These are phyloP conservation scores for Blastomyces percursus DNA, from an alignment of 2,329 filamentous ascomycete species.

Conservation along the genomic window DNA sequence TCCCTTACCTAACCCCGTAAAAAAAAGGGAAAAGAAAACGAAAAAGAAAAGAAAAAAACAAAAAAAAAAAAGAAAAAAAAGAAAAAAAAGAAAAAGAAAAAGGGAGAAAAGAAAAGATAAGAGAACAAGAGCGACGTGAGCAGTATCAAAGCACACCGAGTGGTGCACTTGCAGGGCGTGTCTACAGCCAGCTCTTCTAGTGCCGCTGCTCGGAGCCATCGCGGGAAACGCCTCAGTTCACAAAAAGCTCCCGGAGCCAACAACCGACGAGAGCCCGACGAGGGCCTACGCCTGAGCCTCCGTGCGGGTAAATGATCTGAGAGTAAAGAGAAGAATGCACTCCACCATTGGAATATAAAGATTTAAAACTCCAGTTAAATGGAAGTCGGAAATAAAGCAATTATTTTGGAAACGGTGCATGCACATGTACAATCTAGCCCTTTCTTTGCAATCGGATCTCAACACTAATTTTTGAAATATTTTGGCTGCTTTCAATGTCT, in stretches of 20 bases:
- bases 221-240: too few species aligned
- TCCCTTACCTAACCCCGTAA: too few species aligned
- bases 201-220: too few species aligned
- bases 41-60: too few species aligned
- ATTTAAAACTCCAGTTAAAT: neutral
- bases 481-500: neutral
- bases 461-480: neutral
- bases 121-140: neutral
- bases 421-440: neutral
- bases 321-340: neutral
- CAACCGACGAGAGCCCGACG: neutral
- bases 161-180: neutral
- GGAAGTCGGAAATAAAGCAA: neutral
- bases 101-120: neutral
- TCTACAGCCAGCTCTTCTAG: too few species aligned
- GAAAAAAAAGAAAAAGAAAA: neutral
- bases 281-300: too few species aligned
- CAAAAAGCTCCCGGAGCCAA: neutral
- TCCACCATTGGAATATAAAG: neutral
- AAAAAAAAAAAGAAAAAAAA: neutral
- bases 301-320: neutral
- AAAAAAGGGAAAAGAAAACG: too few species aligned
- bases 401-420: neutral
- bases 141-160: neutral
- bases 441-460: neutral